Base-by-base conservation (phyloP, 2,329 filamentous ascomycete species). In the Alternaria panax region DNA sequence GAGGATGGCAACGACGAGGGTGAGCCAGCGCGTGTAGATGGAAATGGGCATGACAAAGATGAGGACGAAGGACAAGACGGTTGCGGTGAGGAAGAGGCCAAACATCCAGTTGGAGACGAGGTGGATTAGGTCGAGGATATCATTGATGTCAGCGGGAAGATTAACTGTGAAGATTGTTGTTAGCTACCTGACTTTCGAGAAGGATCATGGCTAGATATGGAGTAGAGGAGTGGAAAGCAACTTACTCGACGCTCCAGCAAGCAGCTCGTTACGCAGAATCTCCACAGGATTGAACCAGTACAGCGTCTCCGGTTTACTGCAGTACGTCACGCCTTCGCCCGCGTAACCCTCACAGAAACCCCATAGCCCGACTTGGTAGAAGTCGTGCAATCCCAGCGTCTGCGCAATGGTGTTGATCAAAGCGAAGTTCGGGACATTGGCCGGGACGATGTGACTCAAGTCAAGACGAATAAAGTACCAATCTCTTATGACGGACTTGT, bases 271-370 rank as follows among this genome's bases (percentile, higher is more conserved):
- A 63, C 92, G 82, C 47, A 98, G 81, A 66, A 97, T 92, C 57
- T 90, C 82, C 41, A 97, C 90, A 0, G 93, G 93, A 76, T 97
- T 92, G 81, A 97, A 97, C 90, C 92, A 96, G 80, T 92, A 98
- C 56, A 93, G 82, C 7, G 83, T 82, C 69, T 87, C 71, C 0
- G 92, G 90, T 6, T 80, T 79, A 7, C 90, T 93, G 79, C 94
- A 98, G 63, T 81, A 80, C 0, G 92, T 94, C 63, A 95, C 88
- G 36, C 91, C 91, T 79, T 89, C 83, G 68, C 86, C 84, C 56
- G 87, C 82, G 78, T 93, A 96, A 20, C 93, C 93, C 77, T 96
- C 92, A 78, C 94, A 98, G 77, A 90, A 97, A 60, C 89, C 90
- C 94, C 94, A 98, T 40, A 97, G 80, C 6, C 93, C 93, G 27